Evolutionary conservation across 495 filamentous ascomycete species (phyloP), one percentile per base, ranked within the genome.

Genomic region (Astrothelium macrocarpum): DNA sequence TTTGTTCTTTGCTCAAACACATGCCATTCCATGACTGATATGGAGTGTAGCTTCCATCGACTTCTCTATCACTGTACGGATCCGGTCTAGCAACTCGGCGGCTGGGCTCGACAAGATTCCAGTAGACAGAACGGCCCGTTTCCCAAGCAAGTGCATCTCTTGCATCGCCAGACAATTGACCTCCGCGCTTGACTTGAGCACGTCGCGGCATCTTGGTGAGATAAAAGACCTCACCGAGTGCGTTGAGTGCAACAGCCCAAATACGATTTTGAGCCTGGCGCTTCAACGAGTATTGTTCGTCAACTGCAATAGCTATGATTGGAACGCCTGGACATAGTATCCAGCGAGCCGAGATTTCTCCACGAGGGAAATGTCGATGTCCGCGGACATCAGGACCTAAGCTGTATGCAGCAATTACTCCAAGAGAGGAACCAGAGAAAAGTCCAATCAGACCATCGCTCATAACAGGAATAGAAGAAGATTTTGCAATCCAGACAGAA

Each of bases 401-500:
- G 16, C 90, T 85, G 74, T 91, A 96, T 0, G 87, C 80, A 1
- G 90, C 88, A 25, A 98, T 79, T n/a, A 97, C 79, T 53, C 94
- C 94, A 1, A 87, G 82, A 14, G 92, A 89, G 10, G 92, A 94
- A 2, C 94, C 94, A 62, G 85, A 82, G 69, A 97, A 71, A 66
- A 97, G 87, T 0, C 90, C 94, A 46, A 94, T 70, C 66, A 93
- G 78, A 1, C 90, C 90, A 53, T 90, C 81, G 0, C 91, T 91
- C 64, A 84, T 78, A 53, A 84, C 81, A 18, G 87, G 84, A 28
- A 97, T 78, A 32, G 80, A 77, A 1, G 82, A 71, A 1, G 88
- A 87, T 70, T 97, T 97, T 1, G 93, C 90, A 69, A 97, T 91
- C 95, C 95, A 98, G 5, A 96, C 85, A 23, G 84, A 81, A 68